Percentiles rank a stretch among this genome's conserved stretches.
Evolutionary conservation across 1,139 yeast species (phyloP).

Genomic region (Debaryomyces fabryi): DNA sequence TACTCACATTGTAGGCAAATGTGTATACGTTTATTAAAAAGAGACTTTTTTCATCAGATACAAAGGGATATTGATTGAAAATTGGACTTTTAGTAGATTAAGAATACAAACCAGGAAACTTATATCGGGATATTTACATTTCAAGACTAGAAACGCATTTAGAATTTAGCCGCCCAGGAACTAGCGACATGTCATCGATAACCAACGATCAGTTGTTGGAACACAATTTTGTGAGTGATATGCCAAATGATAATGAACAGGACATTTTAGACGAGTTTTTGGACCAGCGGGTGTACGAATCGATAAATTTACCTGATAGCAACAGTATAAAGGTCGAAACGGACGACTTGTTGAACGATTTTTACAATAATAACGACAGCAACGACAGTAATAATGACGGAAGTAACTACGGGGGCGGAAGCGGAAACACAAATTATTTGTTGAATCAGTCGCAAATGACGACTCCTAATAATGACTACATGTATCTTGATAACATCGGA

Average conservation of each 20-base stretch:
- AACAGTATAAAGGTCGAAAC: slow-evolving; percentile 18
- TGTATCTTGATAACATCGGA: slow-evolving; percentile 23
- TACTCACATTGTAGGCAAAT: slow-evolving; percentile 2
- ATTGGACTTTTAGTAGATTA: neutral
- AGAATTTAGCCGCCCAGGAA: slow-evolving; percentile 4
- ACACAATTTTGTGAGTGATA: slow-evolving; percentile 12
- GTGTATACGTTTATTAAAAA: slow-evolving; percentile 1
- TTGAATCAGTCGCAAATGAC: slow-evolving; percentile 7
- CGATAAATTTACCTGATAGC: slow-evolving; percentile 29
- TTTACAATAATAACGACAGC: slow-evolving; percentile 13
- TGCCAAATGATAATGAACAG: slow-evolving; percentile 30
- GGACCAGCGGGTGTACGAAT: slow-evolving; percentile 57
- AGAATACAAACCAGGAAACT: neutral
- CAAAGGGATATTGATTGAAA: neutral
- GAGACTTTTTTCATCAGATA: neutral
- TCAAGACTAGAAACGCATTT: neutral
- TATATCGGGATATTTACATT: neutral
- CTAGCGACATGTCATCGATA: slow-evolving; percentile 13
- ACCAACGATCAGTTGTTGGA: slow-evolving; percentile 16
- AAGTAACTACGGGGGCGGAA: neutral
- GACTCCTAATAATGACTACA: slow-evolving; percentile 24
- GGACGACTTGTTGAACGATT: slow-evolving; percentile 19
- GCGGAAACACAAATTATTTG: neutral
- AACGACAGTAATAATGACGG: neutral
- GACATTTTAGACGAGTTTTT: slow-evolving; percentile 58